Conservation (phyloP, 441 rosid genomes). For the Metrosideros polymorpha region DNA sequence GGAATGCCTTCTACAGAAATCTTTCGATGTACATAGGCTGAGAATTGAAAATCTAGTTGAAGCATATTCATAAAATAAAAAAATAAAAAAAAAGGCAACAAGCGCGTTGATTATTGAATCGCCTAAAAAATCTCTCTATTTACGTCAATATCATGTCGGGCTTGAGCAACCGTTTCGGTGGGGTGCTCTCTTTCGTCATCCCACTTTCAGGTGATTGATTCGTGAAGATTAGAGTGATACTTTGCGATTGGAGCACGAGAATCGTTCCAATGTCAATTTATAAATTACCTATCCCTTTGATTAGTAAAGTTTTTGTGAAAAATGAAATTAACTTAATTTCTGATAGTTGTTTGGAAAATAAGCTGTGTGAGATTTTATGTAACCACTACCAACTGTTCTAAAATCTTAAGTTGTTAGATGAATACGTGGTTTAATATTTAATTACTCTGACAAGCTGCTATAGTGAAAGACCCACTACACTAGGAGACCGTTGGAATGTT, state of each 20-base stretch:
- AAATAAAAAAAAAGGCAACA: too few species aligned
- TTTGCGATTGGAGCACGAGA: background rate
- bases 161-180: background rate
- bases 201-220: background rate
- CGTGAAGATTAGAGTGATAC: background rate
- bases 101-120: background rate
- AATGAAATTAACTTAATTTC: background rate
- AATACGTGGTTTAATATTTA: too few species aligned
- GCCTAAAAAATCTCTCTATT: background rate
- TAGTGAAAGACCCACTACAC: too few species aligned
- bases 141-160: background rate
- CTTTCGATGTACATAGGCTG: background rate
- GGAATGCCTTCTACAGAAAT: background rate
- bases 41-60: background rate
- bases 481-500: background rate
- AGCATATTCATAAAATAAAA: background rate
- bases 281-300: background rate
- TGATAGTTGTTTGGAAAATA: too few species aligned
- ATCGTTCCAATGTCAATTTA: background rate
- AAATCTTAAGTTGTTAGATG: too few species aligned
- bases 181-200: background rate
- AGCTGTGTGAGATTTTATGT: too few species aligned
- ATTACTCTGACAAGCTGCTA: too few species aligned
- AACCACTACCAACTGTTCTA: too few species aligned
- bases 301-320: background rate